Conservation (phyloP, 768 basidiomycete species). For the Boletus bicolor region DNA sequence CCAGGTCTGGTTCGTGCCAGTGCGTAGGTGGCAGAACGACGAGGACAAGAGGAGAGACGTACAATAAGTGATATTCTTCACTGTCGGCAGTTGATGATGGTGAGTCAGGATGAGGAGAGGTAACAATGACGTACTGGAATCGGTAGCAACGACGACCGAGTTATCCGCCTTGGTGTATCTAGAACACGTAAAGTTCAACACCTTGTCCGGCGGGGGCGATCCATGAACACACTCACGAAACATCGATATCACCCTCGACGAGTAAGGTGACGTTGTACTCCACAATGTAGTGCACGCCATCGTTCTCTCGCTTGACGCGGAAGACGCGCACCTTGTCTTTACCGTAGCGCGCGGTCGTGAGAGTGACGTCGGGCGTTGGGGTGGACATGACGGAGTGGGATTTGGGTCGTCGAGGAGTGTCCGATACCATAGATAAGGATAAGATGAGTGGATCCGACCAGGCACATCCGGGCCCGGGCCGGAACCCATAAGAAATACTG, state of each 20-base stretch:
- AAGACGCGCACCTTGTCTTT: conserved; percentile 88
- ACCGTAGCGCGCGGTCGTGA: conserved; percentile 67
- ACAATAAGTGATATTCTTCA: conserved; percentile 71
- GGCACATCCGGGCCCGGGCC: background rate
- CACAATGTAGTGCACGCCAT: conserved; percentile 63
- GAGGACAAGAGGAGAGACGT: conserved; percentile 6
- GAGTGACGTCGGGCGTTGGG: conserved; percentile 20
- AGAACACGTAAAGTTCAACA: background rate
- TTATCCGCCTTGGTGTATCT: conserved; percentile 92
- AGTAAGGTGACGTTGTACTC: conserved; percentile 82
- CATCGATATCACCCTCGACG: conserved; percentile 80
- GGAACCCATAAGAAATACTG: background rate
- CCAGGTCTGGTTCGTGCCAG: conserved; percentile 50
- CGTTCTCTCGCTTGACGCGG: conserved; percentile 70
- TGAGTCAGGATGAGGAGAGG: background rate
- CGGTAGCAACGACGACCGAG: conserved; percentile 83
- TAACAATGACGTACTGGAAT: conserved; percentile 61
- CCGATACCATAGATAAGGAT: background rate
- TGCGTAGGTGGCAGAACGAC: background rate
- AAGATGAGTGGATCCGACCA: background rate
- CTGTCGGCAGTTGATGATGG: conserved; percentile 29
- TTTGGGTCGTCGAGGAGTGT: background rate
- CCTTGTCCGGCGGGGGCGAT: background rate
- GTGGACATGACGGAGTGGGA: conserved; percentile 26
- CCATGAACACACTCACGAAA: conserved; percentile 44